These are phyloP conservation scores for Xylaria scruposa DNA, from an alignment of 495 filamentous ascomycete species.

Conservation along the genomic window DNA sequence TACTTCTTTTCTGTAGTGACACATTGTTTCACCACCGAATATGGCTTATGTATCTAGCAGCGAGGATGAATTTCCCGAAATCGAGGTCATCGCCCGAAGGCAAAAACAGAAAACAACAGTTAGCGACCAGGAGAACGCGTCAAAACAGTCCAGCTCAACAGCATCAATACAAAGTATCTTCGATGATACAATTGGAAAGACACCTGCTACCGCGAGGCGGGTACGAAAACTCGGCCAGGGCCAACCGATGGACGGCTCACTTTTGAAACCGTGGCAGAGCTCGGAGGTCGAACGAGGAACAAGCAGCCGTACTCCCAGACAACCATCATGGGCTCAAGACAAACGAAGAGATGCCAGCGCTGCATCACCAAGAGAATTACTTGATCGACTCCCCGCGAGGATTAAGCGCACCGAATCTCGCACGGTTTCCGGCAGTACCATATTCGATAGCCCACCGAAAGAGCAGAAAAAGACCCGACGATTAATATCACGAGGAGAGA, in stretches of 20 bases:
- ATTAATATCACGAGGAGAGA: conserved; percentile 20
- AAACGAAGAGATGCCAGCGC: not conserved
- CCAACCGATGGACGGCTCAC: conserved; percentile 34
- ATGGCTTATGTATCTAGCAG: conserved; percentile 25
- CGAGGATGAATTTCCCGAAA: conserved; percentile 41
- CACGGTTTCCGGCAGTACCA: not conserved
- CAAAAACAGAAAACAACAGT: conserved; percentile 26
- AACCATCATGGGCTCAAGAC: not conserved
- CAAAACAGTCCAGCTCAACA: not conserved
- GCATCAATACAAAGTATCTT: not conserved
- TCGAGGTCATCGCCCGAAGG: conserved; percentile 32
- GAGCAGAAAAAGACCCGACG: conserved; percentile 14
- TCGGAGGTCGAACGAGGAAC: not conserved
- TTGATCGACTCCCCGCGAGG: conserved; percentile 21
- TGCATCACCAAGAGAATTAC: not conserved
- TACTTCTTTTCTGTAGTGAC: not conserved
- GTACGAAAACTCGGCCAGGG: conserved; percentile 36
- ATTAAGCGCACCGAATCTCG: conserved; percentile 6
- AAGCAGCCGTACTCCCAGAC: not conserved
- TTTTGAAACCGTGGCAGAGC: conserved; percentile 34
- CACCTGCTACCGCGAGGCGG: conserved; percentile 31
- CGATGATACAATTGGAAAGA: conserved; percentile 19
- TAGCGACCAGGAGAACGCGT: conserved; percentile 15
- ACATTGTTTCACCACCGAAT: not conserved
- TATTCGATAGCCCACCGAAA: conserved; percentile 17